Base-by-base conservation (phyloP, 495 filamentous ascomycete species). In the Xylaria palmicola region DNA sequence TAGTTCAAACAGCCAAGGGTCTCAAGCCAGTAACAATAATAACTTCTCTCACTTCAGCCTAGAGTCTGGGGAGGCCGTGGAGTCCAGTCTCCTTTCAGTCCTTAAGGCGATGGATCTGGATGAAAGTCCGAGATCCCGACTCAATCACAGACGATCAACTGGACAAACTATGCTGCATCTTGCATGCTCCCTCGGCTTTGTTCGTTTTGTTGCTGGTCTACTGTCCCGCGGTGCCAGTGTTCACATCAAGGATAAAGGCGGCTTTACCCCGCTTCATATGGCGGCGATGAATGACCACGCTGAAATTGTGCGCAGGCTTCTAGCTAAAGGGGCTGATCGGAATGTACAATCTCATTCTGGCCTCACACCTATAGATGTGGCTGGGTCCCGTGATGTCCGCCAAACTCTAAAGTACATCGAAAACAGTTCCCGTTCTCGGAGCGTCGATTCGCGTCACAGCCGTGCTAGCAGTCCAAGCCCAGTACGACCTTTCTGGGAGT, bases 91-190 rank as follows among this genome's bases (percentile, higher is more conserved):
- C 64, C 75, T 95, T 61, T 88, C 82, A 37, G 83, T 87, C 59
- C 79, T 96, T 15, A 88, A 95, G 59, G 75, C 90, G 43, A 86
- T 93, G 62, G 90, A 95, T 68, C 74, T 92, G 39, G 86, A 89
- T 60, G 87, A 91, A 50, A 90, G 83, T 66, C 82, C 89, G 29
- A 79, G 82, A 51, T 81, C 88, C 22, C 82, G 78, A 27, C 84
- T 89, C 60, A 88, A 93, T 62, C 73, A 86, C 26, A 79, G 79
- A 59, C 80, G 82, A 55, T 67, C 80, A 4, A 87, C 83, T 7
- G 91, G 91, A 1, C 90, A 94, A 63, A 90, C 87, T 20, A 88
- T 96, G 79, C 80, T 96, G 62, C 91, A 95, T 72, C 78, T 92
- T 54, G 90, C 90, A 3, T 90, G 86, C 56, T 88, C 88, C 22